These are phyloP conservation scores for Epichloe coenophiala DNA, from an alignment of 2,329 filamentous ascomycete species.

Conservation along the genomic window DNA sequence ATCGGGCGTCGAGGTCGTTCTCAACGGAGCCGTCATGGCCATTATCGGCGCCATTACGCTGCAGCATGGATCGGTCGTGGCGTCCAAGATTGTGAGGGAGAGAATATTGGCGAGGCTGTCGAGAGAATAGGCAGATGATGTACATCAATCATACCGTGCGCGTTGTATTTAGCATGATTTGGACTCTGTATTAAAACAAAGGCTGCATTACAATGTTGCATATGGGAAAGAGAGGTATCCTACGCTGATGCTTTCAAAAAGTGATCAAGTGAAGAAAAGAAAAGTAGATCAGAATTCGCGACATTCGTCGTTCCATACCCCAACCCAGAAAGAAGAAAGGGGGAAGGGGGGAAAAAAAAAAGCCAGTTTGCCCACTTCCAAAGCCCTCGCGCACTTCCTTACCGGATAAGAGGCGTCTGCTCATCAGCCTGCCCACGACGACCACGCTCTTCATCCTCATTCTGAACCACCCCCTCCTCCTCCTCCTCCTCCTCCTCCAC, in stretches of 20 bases:
- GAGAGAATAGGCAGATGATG: slow-evolving; percentile 1
- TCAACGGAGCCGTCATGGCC: slow-evolving; percentile 68
- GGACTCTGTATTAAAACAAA: slow-evolving; percentile 8
- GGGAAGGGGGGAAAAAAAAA: not conserved
- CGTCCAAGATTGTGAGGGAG: slow-evolving; percentile 61
- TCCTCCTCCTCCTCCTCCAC: slow-evolving; percentile 7
- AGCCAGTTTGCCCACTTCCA: not conserved
- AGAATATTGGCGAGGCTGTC: slow-evolving; percentile 45
- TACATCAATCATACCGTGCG: slow-evolving; percentile 11
- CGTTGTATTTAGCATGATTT: not conserved
- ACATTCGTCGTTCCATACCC: not conserved
- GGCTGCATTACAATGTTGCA: not conserved
- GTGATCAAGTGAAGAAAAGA: too few relatives aligned
- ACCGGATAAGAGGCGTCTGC: slow-evolving; percentile 21
- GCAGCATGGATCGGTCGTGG: slow-evolving; percentile 69
- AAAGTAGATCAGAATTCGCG: too few relatives aligned
- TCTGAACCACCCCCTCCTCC: not conserved
- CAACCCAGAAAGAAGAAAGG: not conserved
- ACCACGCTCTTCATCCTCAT: slow-evolving; percentile 8
- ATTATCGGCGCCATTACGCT: slow-evolving; percentile 83
- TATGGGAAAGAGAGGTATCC: not conserved
- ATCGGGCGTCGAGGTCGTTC: slow-evolving; percentile 63
- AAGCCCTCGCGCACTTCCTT: too few relatives aligned
- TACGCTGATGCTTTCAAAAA: not conserved
- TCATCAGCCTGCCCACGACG: slow-evolving; percentile 11